phyloP scores from a whole-genome alignment of 352 stramenopile species.

The Globisporangium solare region DNA sequence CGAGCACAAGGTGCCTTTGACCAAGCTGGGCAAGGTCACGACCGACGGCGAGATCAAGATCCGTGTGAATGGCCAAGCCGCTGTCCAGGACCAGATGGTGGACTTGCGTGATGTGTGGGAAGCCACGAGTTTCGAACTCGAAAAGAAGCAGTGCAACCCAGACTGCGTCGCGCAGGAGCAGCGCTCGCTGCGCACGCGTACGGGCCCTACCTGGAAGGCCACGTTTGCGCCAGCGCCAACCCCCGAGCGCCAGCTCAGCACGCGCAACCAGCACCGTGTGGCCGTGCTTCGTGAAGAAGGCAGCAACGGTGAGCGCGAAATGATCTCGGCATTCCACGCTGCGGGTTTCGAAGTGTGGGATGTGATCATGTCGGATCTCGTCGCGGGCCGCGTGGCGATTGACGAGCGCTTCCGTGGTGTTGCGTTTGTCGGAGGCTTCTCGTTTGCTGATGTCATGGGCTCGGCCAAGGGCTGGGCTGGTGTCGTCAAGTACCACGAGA shows the following conservation, averaged over 20 bases:
- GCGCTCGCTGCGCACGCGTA: conserved; percentile 82
- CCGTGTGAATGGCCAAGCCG: conserved; percentile 78
- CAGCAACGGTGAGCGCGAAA: conserved; percentile 99
- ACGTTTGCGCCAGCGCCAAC: conserved; percentile 86
- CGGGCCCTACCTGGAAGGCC: conserved; percentile 85
- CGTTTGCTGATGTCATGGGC: conserved; percentile 98
- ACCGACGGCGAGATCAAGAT: conserved; percentile 88
- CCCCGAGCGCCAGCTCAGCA: conserved; percentile 74
- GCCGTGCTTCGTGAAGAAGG: conserved; percentile 97
- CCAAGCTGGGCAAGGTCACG: conserved; percentile 90
- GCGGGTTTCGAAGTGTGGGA: conserved; percentile 99
- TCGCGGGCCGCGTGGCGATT: conserved; percentile 88
- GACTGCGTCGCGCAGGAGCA: conserved; percentile 95
- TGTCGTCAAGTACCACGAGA: conserved; percentile 96
- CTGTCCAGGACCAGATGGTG: conserved; percentile 68
- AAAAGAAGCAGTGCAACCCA: conserved; percentile 96
- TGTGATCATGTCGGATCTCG: conserved; percentile 96
- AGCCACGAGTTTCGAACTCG: conserved; percentile 97
- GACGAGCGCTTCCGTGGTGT: conserved; percentile 95
- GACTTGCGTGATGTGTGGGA: conserved; percentile 97
- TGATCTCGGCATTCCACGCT: conserved; percentile 96
- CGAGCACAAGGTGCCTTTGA: conserved; percentile 71
- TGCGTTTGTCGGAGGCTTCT: conserved; percentile 99
- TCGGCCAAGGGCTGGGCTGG: conserved; percentile 98
- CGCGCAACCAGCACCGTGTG: conserved; percentile 90